phyloP scores from a whole-genome alignment of 495 filamentous ascomycete species.

The Podospora pseudocomata region DNA sequence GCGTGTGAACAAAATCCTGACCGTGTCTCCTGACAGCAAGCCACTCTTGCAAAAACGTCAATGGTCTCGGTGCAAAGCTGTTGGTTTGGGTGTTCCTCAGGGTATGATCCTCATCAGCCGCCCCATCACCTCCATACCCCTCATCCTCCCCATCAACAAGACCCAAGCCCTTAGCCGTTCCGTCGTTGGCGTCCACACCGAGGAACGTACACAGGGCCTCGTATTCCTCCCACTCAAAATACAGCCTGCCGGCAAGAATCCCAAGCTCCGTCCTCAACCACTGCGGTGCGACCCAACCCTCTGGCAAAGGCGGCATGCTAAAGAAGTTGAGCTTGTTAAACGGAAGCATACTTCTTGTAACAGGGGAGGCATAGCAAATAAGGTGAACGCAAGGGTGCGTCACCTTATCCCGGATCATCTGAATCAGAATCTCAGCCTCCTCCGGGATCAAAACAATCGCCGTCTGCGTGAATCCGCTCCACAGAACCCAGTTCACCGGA shows the following conservation, averaged over 20 bases:
- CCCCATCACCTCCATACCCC: not conserved
- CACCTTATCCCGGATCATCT: constrained; percentile 17
- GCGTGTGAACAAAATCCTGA: constrained; percentile 51
- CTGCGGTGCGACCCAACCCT: constrained; percentile 34
- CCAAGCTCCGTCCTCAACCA: constrained; percentile 53
- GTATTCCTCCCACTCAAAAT: constrained; percentile 49
- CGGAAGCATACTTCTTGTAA: constrained; percentile 51
- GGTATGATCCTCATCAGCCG: not conserved
- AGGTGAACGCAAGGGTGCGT: constrained; percentile 34
- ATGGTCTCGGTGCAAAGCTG: constrained; percentile 19
- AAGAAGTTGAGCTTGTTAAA: constrained; percentile 51
- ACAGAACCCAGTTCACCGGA: constrained; percentile 41
- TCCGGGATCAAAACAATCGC: constrained; percentile 53
- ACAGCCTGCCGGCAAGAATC: constrained; percentile 52
- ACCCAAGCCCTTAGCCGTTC: not conserved
- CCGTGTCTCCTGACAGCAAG: constrained; percentile 46
- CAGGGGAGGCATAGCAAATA: constrained; percentile 49
- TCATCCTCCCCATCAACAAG: not conserved
- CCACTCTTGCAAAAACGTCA: constrained; percentile 50
- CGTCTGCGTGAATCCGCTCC: constrained; percentile 29
- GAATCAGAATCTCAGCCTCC: constrained; percentile 51
- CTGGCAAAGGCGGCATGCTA: constrained; percentile 42
- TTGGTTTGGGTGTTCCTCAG: not conserved
- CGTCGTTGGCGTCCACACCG: constrained; percentile 15
- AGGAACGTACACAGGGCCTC: constrained; percentile 25